Conservation (phyloP, 345 rosid genomes). For the Xanthoceras sorbifolium region DNA sequence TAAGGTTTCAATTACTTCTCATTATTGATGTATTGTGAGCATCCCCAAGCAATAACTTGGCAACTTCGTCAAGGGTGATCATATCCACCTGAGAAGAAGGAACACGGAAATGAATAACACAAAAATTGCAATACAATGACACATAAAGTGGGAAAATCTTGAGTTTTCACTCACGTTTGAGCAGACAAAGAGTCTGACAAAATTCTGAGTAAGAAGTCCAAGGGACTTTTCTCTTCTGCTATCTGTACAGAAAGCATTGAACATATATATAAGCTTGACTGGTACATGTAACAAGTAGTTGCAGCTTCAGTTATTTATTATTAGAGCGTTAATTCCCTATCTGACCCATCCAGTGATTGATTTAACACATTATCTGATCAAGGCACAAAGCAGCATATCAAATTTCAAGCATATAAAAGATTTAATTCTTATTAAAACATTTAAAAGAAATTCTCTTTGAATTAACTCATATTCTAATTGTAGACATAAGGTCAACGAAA, state of each 20-base stretch:
- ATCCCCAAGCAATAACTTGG: slow-evolving; percentile 73
- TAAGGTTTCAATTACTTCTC: slow-evolving; percentile 56
- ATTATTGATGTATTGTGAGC: slow-evolving; percentile 65
- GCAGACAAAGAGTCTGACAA: slow-evolving; percentile 83
- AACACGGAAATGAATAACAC: slow-evolving; percentile 12
- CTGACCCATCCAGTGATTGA: neutral
- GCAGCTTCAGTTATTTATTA: neutral
- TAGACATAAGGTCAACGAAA: neutral
- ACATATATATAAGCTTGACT: slow-evolving; percentile 10
- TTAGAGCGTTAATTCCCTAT: neutral
- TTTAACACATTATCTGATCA: neutral
- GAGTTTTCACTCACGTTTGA: slow-evolving; percentile 55
- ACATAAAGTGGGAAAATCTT: too few species aligned
- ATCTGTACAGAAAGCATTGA: slow-evolving; percentile 39
- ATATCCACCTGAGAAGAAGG: slow-evolving; percentile 48
- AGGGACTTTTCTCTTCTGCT: slow-evolving; percentile 83
- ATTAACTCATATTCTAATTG: neutral
- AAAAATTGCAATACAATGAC: neutral
- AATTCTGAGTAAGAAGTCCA: slow-evolving; percentile 85
- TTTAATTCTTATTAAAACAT: neutral
- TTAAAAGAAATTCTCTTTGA: neutral
- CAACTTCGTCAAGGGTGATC: slow-evolving; percentile 86
- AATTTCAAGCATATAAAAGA: neutral
- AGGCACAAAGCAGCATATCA: neutral
- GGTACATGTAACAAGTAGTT: neutral